Conservation (phyloP, 305 asterid genomes). For the Fraxinus albicans region DNA sequence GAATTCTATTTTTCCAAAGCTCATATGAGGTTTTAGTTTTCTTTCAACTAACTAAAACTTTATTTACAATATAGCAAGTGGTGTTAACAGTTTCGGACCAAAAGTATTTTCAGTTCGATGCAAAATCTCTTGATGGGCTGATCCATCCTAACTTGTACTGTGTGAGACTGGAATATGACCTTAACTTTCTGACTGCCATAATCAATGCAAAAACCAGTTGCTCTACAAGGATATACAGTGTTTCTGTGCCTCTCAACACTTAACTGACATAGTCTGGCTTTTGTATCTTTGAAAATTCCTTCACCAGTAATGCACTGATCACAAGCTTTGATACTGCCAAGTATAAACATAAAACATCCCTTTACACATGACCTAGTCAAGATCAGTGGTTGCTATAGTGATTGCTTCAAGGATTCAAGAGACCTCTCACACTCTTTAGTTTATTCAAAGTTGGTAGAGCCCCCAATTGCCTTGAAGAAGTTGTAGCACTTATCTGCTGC, state of each 20-base stretch:
- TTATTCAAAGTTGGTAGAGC: too few relatives aligned
- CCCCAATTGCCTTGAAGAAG: too few relatives aligned
- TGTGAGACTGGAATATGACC: not conserved
- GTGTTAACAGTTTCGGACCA: too few relatives aligned
- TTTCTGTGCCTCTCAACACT: not conserved
- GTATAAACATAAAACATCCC: not conserved
- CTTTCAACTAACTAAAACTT: too few relatives aligned
- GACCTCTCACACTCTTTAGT: too few relatives aligned
- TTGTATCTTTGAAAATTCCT: not conserved
- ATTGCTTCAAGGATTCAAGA: not conserved
- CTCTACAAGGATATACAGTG: not conserved
- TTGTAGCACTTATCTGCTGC: too few relatives aligned
- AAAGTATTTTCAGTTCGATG: too few relatives aligned
- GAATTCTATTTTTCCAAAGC: too few relatives aligned
- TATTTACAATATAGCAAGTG: too few relatives aligned
- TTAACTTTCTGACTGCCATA: not conserved
- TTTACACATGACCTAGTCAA: not conserved
- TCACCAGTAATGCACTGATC: not conserved
- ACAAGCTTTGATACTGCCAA: not conserved
- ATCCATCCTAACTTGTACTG: not conserved
- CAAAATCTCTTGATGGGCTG: too few relatives aligned
- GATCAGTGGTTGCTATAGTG: not conserved
- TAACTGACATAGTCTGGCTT: not conserved
- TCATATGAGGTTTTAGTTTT: too few relatives aligned
- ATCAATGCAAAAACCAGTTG: too few relatives aligned